Conservation (phyloP, 768 basidiomycete species). For the Tephrocybe rancida region DNA sequence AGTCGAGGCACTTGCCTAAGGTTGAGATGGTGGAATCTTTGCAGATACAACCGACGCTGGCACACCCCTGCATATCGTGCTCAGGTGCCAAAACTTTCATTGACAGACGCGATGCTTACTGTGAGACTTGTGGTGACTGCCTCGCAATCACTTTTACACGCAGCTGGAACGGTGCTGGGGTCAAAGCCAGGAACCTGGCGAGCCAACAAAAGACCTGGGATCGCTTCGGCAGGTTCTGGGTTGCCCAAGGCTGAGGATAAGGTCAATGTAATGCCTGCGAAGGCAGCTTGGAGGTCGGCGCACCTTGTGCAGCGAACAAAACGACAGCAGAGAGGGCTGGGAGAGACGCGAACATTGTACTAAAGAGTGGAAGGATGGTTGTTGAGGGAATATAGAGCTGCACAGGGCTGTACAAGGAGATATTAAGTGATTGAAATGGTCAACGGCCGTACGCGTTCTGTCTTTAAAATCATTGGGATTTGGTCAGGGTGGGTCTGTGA, state of each 20-base stretch:
- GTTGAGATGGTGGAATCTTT: background rate
- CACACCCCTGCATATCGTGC: background rate
- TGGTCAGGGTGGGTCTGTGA: too few species aligned
- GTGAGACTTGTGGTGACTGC: background rate
- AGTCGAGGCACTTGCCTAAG: conserved; percentile 10
- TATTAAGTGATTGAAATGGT: too few species aligned
- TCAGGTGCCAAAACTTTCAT: background rate
- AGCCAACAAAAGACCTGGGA: background rate
- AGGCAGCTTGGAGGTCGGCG: too few species aligned
- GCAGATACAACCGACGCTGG: conserved; percentile 8
- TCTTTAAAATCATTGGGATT: too few species aligned
- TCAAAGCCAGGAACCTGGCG: background rate
- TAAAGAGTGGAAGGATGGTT: background rate
- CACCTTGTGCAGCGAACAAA: background rate
- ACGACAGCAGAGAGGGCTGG: background rate
- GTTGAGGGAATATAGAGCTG: background rate
- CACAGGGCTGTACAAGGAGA: too few species aligned
- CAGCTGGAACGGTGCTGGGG: background rate
- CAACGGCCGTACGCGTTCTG: too few species aligned
- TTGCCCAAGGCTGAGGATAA: background rate
- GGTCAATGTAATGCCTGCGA: background rate
- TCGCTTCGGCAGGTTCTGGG: background rate
- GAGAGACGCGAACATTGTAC: background rate
- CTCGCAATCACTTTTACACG: background rate
- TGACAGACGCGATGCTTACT: background rate